A percentile compares a stretch with the other conserved stretches of the same genome.
Conservation (phyloP, 495 filamentous ascomycete species). For the Neurospora sp. region DNA sequence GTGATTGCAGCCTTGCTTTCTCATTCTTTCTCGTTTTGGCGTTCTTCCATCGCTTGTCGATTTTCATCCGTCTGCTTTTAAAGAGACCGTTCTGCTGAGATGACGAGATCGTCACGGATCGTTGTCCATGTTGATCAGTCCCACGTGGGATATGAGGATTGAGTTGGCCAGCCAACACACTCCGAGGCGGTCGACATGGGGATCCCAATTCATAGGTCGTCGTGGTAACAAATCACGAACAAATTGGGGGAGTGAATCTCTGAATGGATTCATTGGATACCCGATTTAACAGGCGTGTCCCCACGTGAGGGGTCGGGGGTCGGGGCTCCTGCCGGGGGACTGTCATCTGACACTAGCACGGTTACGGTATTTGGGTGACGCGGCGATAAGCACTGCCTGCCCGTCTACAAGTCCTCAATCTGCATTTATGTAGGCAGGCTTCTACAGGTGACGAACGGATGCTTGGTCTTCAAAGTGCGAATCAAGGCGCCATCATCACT, state of each 20-base stretch:
- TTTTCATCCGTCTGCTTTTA: background rate
- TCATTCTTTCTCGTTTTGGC: no score
- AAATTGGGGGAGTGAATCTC: background rate
- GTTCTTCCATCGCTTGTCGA: background rate
- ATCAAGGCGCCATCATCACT: background rate
- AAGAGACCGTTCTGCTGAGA: background rate
- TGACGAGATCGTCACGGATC: background rate
- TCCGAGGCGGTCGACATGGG: background rate
- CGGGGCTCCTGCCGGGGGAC: background rate
- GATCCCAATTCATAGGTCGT: background rate
- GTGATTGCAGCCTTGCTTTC: background rate
- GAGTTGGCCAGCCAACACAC: background rate
- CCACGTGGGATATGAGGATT: background rate
- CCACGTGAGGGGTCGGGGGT: background rate
- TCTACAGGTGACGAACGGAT: background rate
- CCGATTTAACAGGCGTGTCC: background rate
- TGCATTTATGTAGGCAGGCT: background rate
- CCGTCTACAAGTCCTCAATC: background rate
- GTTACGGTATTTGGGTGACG: background rate
- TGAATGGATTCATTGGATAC: background rate
- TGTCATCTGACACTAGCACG: background rate
- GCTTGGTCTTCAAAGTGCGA: background rate
- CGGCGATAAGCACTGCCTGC: background rate
- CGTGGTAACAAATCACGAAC: background rate
- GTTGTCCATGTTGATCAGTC: background rate